phyloP scores from a whole-genome alignment of 2,329 filamentous ascomycete genomes.

The Monosporascus sp. region DNA sequence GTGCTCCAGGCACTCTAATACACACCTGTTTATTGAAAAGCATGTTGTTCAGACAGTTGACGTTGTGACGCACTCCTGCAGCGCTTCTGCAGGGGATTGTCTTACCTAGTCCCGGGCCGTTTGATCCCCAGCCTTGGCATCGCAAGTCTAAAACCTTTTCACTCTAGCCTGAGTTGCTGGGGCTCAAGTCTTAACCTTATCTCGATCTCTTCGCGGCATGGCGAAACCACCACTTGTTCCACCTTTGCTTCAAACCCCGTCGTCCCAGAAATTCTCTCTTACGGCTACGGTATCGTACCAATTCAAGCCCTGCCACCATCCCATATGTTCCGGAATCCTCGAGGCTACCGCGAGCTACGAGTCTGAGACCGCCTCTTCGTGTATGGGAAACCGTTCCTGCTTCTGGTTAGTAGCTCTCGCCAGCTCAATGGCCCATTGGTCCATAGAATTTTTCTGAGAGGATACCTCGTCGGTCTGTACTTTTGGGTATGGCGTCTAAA shows the following conservation, averaged over 20 bases:
- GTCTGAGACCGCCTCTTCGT: neutral
- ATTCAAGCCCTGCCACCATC: neutral
- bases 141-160: conserved; percentile 15
- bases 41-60: too few species aligned
- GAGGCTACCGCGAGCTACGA: neutral
- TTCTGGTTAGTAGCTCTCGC: neutral
- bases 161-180: conserved; percentile 11
- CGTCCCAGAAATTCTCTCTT: conserved; percentile 3
- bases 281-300: neutral
- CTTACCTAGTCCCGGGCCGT: conserved; percentile 6
- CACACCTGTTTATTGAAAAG: too few species aligned
- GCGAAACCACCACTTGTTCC: conserved; percentile 43
- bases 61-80: too few species aligned
- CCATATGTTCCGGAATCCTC: neutral
- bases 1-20: too few species aligned
- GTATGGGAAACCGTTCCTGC: neutral
- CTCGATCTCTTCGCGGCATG: conserved; percentile 20
- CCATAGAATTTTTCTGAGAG: neutral
- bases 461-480: conserved; percentile 7
- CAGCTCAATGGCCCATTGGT: neutral
- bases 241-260: conserved; percentile 39
- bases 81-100: too few species aligned
- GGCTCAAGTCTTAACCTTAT: conserved; percentile 21
- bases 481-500: conserved; percentile 6
- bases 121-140: conserved; percentile 15